phyloP scores from a whole-genome alignment of 306 rosid species.

The Adenanthera pavonina region DNA sequence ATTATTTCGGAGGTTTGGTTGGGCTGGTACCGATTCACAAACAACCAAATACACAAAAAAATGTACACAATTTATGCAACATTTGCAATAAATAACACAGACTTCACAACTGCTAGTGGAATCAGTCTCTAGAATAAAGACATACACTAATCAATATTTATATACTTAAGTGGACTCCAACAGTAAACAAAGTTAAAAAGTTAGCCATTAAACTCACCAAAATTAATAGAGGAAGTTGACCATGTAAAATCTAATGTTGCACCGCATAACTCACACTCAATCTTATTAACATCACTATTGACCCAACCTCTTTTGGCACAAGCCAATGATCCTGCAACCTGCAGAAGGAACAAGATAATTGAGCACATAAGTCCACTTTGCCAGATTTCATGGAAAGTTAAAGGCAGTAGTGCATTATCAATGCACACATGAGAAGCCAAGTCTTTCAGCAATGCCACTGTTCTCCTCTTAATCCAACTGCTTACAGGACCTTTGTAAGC shows the following conservation, averaged over 20 bases:
- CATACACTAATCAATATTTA: conserved; percentile 6
- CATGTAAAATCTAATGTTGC: conserved; percentile 57
- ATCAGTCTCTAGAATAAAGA: not conserved
- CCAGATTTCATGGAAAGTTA: not conserved
- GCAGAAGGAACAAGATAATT: conserved; percentile 29
- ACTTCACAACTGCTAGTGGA: not conserved
- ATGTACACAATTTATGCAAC: conserved; percentile 4
- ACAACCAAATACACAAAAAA: not conserved
- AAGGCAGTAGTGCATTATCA: not conserved
- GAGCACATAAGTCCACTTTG: not conserved
- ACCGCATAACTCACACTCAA: conserved; percentile 84
- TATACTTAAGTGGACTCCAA: conserved; percentile 27
- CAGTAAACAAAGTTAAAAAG: conserved; percentile 6
- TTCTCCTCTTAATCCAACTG: not conserved
- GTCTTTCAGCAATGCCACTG: not conserved
- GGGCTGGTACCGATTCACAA: not conserved
- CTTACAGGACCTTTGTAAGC: not conserved
- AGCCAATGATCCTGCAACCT: conserved; percentile 67
- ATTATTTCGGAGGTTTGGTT: not conserved
- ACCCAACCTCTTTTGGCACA: conserved; percentile 98
- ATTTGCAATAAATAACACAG: not conserved
- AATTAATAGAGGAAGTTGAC: conserved; percentile 39
- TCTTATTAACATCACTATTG: conserved; percentile 67
- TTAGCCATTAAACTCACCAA: conserved; percentile 41
- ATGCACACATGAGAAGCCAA: not conserved